Conservation (phyloP, 495 filamentous ascomycete genomes). For the Melanomma pulvis-pyrius region DNA sequence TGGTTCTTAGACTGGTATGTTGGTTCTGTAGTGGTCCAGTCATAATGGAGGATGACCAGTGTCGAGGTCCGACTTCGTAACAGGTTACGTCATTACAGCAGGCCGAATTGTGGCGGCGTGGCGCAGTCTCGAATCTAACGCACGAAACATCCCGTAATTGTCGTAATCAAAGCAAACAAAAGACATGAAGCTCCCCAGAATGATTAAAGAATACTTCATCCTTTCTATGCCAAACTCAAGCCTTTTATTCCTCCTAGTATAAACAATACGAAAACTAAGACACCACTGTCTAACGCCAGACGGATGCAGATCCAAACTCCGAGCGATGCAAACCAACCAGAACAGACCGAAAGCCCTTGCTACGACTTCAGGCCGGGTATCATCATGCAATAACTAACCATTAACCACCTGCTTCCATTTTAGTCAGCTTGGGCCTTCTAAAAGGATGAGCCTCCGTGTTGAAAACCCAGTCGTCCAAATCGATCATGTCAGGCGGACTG, state of each 20-base stretch:
- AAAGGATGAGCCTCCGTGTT: constrained; percentile 60
- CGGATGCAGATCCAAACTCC: constrained; percentile 4
- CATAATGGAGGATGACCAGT: background rate
- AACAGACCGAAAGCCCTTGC: background rate
- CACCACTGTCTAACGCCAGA: background rate
- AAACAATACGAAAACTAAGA: background rate
- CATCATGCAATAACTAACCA: background rate
- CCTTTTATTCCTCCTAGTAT: background rate
- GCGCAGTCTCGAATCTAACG: constrained; percentile 7
- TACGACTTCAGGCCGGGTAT: constrained; percentile 1
- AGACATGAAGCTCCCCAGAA: too few relatives aligned
- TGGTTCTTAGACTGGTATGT: constrained; percentile 3
- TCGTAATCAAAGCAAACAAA: too few relatives aligned
- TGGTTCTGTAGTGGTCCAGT: background rate
- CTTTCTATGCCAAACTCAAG: background rate
- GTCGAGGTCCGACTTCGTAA: constrained; percentile 1
- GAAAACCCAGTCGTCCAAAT: constrained; percentile 82
- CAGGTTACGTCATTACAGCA: constrained; percentile 1
- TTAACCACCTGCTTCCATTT: background rate
- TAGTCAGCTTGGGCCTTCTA: constrained; percentile 48
- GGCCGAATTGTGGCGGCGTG: constrained; percentile 12
- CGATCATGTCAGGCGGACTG: constrained; percentile 69
- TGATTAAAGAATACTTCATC: background rate
- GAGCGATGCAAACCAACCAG: constrained; percentile 1
- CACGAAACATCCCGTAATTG: background rate